Evolutionary conservation across 306 rosid genomes (phyloP), one percentile per base, ranked within the genome.

Genomic region (Glycyrrhiza uralensis): DNA sequence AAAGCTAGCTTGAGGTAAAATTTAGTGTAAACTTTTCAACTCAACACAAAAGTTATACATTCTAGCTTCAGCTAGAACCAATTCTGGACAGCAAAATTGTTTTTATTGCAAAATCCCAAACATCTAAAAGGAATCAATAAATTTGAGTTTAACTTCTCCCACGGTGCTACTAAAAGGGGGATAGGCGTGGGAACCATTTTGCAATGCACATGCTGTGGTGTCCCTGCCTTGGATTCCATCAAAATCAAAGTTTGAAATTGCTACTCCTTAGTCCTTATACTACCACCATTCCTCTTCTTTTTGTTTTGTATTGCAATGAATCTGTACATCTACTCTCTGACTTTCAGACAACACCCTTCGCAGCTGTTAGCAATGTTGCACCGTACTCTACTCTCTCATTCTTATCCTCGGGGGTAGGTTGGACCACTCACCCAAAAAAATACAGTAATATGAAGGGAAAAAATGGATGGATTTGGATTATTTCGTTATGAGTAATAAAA

Each of bases 111-210:
- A n/a, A n/a, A n/a, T n/a, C n/a, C n/a, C n/a, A n/a, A n/a, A n/a
- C n/a, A n/a, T n/a, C n/a, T n/a, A n/a, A n/a, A n/a, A n/a, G n/a
- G n/a, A n/a, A n/a, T n/a, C n/a, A n/a, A n/a, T n/a, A n/a, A n/a
- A n/a, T n/a, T n/a, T n/a, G n/a, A n/a, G n/a, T n/a, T n/a, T n/a
- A n/a, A n/a, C n/a, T n/a, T n/a, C n/a, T n/a, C n/a, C n/a, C n/a
- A n/a, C n/a, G n/a, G n/a, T n/a, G n/a, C 62, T n/a, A 24, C 14
- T 22, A 17, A 29, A 29, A 72, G 2, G 3, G 7, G 4, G 17
- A 19, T 29, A 57, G 58, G 10, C n/a, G n/a, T 11, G 23, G 66
- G 76, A 68, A 46, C 77, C 61, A 47, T 60, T 59, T 45, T 23
- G 30, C 59, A 58, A 11, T 56, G 57, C 9, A 56, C 57, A 41